Evolutionary conservation across 495 filamentous ascomycete species (phyloP).

Genomic region (Neurospora discreta): DNA sequence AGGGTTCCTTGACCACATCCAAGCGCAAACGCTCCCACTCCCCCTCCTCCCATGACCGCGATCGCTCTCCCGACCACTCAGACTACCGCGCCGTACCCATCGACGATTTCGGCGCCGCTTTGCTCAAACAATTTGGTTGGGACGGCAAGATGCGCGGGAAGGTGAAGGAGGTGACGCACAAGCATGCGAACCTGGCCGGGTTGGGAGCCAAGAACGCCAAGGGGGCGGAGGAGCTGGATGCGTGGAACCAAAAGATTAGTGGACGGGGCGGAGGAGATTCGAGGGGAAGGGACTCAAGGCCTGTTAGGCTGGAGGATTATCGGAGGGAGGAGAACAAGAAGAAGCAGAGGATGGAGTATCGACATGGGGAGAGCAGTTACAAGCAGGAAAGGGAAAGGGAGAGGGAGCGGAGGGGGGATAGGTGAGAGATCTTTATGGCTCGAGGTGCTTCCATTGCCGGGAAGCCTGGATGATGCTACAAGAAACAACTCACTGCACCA

Average conservation of each 20-base stretch:
- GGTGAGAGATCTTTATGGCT: slow-evolving; percentile 10
- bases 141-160: slow-evolving; percentile 60
- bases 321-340: slow-evolving; percentile 30
- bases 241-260: slow-evolving; percentile 24
- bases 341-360: slow-evolving; percentile 27
- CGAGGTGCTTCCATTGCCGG: background rate
- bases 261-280: background rate
- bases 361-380: slow-evolving; percentile 28
- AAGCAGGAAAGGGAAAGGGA: slow-evolving; percentile 38
- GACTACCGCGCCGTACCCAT: slow-evolving; percentile 84
- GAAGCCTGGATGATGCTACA: background rate
- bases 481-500: background rate
- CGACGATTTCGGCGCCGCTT: slow-evolving; percentile 82
- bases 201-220: slow-evolving; percentile 67
- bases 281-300: slow-evolving; percentile 13
- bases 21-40: slow-evolving; percentile 32
- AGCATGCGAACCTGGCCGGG: slow-evolving; percentile 69
- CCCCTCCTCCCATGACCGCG: slow-evolving; percentile 62
- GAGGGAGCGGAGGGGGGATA: slow-evolving; percentile 25
- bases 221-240: slow-evolving; percentile 52
- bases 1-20: slow-evolving; percentile 11
- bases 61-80: slow-evolving; percentile 63
- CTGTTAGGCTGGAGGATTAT: slow-evolving; percentile 36
- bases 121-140: slow-evolving; percentile 91
- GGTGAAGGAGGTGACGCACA: slow-evolving; percentile 38